These are phyloP conservation scores for Phaeoacremonium minimum DNA, from an alignment of 2,329 filamentous ascomycete species.

Conservation along the genomic window DNA sequence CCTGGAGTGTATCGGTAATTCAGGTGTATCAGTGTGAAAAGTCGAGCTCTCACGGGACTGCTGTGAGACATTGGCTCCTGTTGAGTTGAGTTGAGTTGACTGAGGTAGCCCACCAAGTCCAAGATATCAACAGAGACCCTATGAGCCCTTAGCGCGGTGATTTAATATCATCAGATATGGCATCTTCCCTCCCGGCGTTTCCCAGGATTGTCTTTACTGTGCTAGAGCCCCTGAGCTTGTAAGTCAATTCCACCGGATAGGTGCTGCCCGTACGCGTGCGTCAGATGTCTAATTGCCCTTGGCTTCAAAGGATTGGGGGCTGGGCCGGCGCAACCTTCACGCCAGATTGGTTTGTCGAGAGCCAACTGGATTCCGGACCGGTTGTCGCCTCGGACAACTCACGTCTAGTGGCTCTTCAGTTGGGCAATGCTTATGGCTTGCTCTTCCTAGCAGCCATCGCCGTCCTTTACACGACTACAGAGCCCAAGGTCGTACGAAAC, in stretches of 20 bases:
- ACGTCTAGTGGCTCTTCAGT: slow-evolving; percentile 58
- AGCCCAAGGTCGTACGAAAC: slow-evolving; percentile 60
- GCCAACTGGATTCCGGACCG: slow-evolving; percentile 47
- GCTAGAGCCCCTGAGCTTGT: slow-evolving; percentile 66
- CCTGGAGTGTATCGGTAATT: too few species aligned
- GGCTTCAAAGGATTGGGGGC: slow-evolving; percentile 49
- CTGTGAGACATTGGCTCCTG: too few species aligned
- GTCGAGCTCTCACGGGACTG: too few species aligned
- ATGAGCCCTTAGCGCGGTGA: too few species aligned
- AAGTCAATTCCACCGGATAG: too few species aligned
- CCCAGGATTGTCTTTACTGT: slow-evolving; percentile 64
- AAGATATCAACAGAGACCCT: too few species aligned
- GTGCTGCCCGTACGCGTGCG: too few species aligned
- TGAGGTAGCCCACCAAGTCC: too few species aligned
- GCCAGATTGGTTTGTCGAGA: slow-evolving; percentile 58
- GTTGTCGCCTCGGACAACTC: slow-evolving; percentile 36
- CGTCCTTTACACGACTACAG: slow-evolving; percentile 59
- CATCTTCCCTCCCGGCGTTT: slow-evolving; percentile 57
- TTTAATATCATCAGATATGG: too few species aligned
- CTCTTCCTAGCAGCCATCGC: slow-evolving; percentile 60
- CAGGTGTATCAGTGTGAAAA: too few species aligned
- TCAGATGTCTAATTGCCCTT: slow-evolving; percentile 4
- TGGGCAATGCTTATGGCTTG: slow-evolving; percentile 67
- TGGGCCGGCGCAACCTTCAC: slow-evolving; percentile 51
- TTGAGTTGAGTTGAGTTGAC: too few species aligned